Evolutionary conservation across 805 yeast species (phyloP).

Genomic region (Maudiozyma turicensis): DNA sequence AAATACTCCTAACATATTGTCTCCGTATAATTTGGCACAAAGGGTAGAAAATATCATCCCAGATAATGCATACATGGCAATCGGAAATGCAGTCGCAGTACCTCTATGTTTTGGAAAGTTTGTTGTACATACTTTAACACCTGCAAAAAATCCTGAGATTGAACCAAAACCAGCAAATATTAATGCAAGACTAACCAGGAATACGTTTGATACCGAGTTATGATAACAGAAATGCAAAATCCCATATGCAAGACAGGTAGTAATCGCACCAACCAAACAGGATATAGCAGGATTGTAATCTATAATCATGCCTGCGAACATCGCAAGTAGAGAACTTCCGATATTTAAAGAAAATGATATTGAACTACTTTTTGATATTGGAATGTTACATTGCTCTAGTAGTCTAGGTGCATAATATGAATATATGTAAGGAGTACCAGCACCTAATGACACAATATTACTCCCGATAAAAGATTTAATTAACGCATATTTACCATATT

Average conservation of each 20-base stretch:
- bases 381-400: conserved; percentile 43
- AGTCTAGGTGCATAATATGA: conserved; percentile 73
- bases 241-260: conserved; percentile 46
- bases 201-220: conserved; percentile 31
- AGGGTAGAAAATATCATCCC: conserved; percentile 55
- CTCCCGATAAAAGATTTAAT: conserved; percentile 21
- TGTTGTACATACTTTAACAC: conserved; percentile 38
- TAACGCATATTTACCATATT: not conserved
- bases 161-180: conserved; percentile 56
- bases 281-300: conserved; percentile 47
- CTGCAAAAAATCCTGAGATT: conserved; percentile 47
- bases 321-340: conserved; percentile 62
- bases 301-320: conserved; percentile 60
- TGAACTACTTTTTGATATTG: conserved; percentile 53
- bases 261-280: conserved; percentile 43
- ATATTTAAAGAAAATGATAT: conserved; percentile 52
- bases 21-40: conserved; percentile 43
- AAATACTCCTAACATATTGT: conserved; percentile 46
- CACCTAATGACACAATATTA: conserved; percentile 47
- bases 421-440: conserved; percentile 69
- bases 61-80: conserved; percentile 59
- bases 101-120: conserved; percentile 68
- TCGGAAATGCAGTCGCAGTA: conserved; percentile 59
- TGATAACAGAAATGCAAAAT: conserved; percentile 40
- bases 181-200: conserved; percentile 40